Evolutionary conservation across 768 basidiomycete species (phyloP).

Genomic region (Boletus sensibilis): DNA sequence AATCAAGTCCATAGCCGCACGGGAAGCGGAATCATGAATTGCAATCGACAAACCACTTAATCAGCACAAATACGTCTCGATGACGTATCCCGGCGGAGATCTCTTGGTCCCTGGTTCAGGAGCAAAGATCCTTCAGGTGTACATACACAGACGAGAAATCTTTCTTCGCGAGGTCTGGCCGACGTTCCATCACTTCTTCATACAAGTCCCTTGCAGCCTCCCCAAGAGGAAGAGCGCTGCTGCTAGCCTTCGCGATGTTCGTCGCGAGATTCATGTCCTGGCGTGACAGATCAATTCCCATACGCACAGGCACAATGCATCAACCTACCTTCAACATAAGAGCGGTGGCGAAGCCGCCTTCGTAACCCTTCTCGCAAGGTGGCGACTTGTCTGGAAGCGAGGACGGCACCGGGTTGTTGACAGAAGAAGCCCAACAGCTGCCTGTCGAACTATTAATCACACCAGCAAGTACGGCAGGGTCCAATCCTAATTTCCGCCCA

Average conservation of each 20-base stretch:
- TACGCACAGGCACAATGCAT: not conserved
- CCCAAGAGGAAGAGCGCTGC: constrained; percentile 63
- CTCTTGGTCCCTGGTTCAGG: too few relatives aligned
- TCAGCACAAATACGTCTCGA: constrained; percentile 8
- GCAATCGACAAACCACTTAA: constrained; percentile 4
- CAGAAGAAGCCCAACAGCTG: constrained; percentile 77
- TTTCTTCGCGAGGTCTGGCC: constrained; percentile 60
- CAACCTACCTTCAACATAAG: constrained; percentile 76
- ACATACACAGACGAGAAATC: constrained; percentile 84
- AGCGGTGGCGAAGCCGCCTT: constrained; percentile 81
- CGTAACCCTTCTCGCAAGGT: constrained; percentile 79
- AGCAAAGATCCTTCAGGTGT: constrained; percentile 43
- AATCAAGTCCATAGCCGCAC: not conserved
- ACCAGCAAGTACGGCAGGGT: constrained; percentile 70
- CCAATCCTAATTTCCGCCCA: constrained; percentile 77
- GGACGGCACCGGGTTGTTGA: constrained; percentile 84
- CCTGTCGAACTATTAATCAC: constrained; percentile 88
- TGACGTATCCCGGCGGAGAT: constrained; percentile 2
- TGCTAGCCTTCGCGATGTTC: constrained; percentile 51
- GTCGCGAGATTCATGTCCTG: constrained; percentile 86
- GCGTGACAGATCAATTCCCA: constrained; percentile 7
- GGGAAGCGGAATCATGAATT: not conserved
- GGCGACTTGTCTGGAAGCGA: constrained; percentile 70
- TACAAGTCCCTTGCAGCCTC: constrained; percentile 65
- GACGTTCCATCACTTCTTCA: constrained; percentile 46